Evolutionary conservation across 1,139 yeast species (phyloP), one percentile per base, ranked within the genome.

Genomic region (Hyphopichia khmerensis): DNA sequence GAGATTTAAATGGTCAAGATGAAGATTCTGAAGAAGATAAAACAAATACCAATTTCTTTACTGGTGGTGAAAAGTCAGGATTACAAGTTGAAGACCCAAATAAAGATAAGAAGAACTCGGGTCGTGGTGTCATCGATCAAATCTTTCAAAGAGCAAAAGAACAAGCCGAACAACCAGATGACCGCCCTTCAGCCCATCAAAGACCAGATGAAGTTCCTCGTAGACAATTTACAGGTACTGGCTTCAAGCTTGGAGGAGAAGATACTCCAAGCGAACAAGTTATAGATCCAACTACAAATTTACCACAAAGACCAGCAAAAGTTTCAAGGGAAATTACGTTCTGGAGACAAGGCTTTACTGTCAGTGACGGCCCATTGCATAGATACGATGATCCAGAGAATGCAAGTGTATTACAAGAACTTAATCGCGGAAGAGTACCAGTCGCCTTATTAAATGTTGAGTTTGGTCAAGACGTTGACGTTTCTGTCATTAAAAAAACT

Each of bases 301-400:
- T 41, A 39, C 60, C 55, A 11, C 64, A 64, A 43, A 69, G 65
- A 40, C 74, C 77, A 2, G 67, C 67, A 31, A 80, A 78, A 45
- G 95, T 82, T 7, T 74, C 76, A 15, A 74, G 95, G 56, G 85
- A 84, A 41, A 84, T 95, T 48, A 89, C 96, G 0, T 93, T 93
- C 62, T 93, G 99, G 99, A 84, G 83, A 53, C 95, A 93, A 59
- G 99, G 99, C 2, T 93, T 95, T 65, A 88, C 90, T 43, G 91
- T 93, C 26, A 98, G 93, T 17, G 96, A 90, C 41, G 97, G 98
- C 2, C 81, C 81, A 17, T 73, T 93, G 46, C 84, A 79, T 62
- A 74, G 95, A 45, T 93, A 90, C 59, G 97, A 93, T 56, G 98
- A 93, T 61, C 96, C 96, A 7, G 81, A 77, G 19, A 93, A 93